Evolutionary conservation across 345 rosid species (phyloP), one percentile per base, ranked within the genome.

Genomic region (Gossypium rotundifolium): DNA sequence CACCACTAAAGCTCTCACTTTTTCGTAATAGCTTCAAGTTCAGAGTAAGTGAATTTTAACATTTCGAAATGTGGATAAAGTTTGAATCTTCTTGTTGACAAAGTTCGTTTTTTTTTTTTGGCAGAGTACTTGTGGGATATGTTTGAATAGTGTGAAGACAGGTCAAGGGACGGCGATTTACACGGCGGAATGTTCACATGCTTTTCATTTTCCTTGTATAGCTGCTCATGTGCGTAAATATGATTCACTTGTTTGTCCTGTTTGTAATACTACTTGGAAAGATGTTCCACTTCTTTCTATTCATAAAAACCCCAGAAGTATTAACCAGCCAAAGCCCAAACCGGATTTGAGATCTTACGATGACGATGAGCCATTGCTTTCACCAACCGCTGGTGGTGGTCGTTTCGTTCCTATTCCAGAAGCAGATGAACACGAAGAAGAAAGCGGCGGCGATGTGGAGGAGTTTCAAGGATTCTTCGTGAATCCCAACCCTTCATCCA

Each of bases 181-280:
- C 80, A 94, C 97, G 25, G 97, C 97, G 11, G 98, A 92, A 75
- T 94, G 98, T 64, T 70, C 86, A 11, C 97, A 94, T 77, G 81
- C 79, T 29, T 94, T 94, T 74, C 98, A 94, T 74, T 92, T 90
- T 72, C 89, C 92, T 13, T 94, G 97, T 77, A 78, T 94, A 42
- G 85, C 88, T 11, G 83, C 84, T 3, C 92, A 88, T 48, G 89
- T 88, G 29, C 83, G 87, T 29, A 84, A 83, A 22, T 81, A 85
- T 40, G 85, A 80, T 25, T 82, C 70, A 6, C 88, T 90, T 13
- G 71, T 88, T 65, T 94, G 96, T 75, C 98, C 98, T 12, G 90
- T 94, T 46, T 94, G 98, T 79, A 84, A 76, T 76, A 73, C 87
- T 40, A 33, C 84, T 44, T 90, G 98, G 98, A 86, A 85, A 77